Percentiles rank a stretch among this genome's conserved stretches.
These are phyloP conservation scores for Funneliformis caledonium DNA, from an alignment of 371 early-diverging fungal species.

Conservation along the genomic window DNA sequence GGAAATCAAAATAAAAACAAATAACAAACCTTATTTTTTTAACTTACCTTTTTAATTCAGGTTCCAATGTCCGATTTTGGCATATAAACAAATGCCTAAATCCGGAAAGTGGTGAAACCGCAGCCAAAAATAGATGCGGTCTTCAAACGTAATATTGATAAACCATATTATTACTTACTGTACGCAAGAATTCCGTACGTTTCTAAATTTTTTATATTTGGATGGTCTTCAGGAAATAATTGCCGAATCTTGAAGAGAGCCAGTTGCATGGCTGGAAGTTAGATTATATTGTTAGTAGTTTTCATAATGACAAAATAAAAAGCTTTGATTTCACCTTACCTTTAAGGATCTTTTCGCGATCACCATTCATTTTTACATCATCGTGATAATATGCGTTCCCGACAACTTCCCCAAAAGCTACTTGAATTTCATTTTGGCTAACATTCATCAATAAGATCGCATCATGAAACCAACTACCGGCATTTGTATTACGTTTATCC, in stretches of 20 bases:
- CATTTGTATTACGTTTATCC: too few species aligned
- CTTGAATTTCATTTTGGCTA: constrained; percentile 2
- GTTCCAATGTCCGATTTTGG: too few species aligned
- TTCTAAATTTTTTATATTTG: constrained; percentile 17
- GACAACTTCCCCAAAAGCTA: constrained; percentile 32
- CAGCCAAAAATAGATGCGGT: too few species aligned
- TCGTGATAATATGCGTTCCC: constrained; percentile 6
- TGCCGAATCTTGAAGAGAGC: background rate
- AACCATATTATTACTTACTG: background rate
- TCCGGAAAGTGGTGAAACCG: too few species aligned
- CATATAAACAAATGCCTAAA: too few species aligned
- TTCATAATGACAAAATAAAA: background rate
- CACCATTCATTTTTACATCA: constrained; percentile 4
- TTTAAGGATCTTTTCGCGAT: constrained; percentile 31
- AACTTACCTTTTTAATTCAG: too few species aligned
- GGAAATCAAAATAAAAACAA: too few species aligned
- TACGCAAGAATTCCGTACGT: constrained; percentile 21
- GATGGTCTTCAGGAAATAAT: background rate
- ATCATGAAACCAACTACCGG: too few species aligned
- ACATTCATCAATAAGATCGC: too few species aligned
- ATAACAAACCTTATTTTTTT: too few species aligned
- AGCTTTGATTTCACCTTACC: background rate
- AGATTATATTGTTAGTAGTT: background rate
- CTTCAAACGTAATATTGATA: background rate
- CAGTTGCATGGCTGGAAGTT: constrained; percentile 29